A percentile compares a stretch with the other conserved stretches of the same genome.
These are phyloP conservation scores for Euryodendron excelsum DNA, from an alignment of 148 eudicot species.

Conservation along the genomic window DNA sequence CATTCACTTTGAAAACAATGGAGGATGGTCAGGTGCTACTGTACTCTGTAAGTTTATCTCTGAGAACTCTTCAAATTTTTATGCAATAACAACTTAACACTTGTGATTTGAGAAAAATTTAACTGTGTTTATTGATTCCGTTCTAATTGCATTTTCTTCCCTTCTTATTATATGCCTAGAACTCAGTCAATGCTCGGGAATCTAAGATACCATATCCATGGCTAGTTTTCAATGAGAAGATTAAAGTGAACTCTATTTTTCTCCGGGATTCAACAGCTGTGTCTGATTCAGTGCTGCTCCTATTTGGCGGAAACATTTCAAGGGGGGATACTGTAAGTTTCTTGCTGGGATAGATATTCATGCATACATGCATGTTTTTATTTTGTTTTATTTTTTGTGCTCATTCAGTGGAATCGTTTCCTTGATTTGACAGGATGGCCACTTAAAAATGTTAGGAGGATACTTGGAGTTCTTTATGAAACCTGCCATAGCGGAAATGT, in stretches of 20 bases:
- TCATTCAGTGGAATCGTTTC: conserved; percentile 15
- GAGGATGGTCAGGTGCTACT: conserved; percentile 90
- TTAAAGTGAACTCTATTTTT: conserved; percentile 83
- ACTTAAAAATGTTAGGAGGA: conserved; percentile 90
- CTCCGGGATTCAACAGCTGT: conserved; percentile 94
- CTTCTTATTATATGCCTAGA: conserved; percentile 23
- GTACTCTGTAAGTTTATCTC: conserved; percentile 61
- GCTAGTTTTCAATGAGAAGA: conserved; percentile 95
- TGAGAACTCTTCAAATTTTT: background rate
- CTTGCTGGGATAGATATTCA: conserved; percentile 2
- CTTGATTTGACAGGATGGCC: conserved; percentile 66
- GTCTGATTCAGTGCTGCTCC: conserved; percentile 79
- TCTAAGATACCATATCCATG: conserved; percentile 84
- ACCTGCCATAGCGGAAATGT: conserved; percentile 65
- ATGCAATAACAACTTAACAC: background rate
- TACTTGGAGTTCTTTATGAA: conserved; percentile 91
- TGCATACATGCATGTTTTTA: background rate
- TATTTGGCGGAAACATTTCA: conserved; percentile 80
- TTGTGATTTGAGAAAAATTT: background rate
- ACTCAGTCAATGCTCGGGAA: conserved; percentile 70
- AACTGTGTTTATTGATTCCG: background rate
- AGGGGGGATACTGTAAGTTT: conserved; percentile 68
- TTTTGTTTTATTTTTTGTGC: background rate
- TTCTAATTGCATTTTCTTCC: background rate
- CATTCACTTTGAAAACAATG: conserved; percentile 87